A percentile compares a stretch with the other conserved stretches of the same genome.
Evolutionary conservation across 2,329 filamentous ascomycete genomes (phyloP).

Genomic region (Didymella sp.): DNA sequence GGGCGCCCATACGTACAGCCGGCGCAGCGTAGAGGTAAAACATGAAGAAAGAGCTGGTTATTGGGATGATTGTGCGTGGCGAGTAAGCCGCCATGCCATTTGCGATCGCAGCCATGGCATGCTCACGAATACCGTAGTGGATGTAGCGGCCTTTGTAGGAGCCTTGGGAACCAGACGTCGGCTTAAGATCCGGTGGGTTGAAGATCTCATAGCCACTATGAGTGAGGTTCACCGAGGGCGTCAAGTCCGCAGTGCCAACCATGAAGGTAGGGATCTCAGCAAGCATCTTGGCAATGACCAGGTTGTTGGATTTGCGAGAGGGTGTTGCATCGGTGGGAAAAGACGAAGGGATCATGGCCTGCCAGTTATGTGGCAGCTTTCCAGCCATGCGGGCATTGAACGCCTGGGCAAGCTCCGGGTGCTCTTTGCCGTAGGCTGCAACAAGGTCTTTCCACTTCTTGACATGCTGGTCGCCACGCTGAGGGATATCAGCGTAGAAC

Average conservation of each 20-base stretch:
- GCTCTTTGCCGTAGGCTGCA: constrained; percentile 51
- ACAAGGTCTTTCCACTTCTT: constrained; percentile 59
- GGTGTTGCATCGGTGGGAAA: constrained; percentile 58
- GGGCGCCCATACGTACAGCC: constrained; percentile 66
- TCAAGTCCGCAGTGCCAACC: constrained; percentile 69
- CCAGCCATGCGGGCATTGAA: constrained; percentile 59
- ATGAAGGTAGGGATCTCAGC: constrained; percentile 94
- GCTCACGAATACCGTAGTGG: constrained; percentile 49
- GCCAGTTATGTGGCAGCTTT: constrained; percentile 58
- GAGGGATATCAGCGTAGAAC: constrained; percentile 60
- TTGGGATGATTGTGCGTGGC: constrained; percentile 59
- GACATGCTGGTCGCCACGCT: constrained; percentile 57
- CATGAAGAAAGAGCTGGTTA: constrained; percentile 69
- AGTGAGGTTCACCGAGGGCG: constrained; percentile 59
- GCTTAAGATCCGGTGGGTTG: constrained; percentile 50
- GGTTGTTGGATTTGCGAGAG: constrained; percentile 59
- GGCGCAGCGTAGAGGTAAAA: constrained; percentile 67
- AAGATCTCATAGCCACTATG: constrained; percentile 59
- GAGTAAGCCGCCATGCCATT: constrained; percentile 64
- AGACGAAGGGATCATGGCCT: constrained; percentile 57
- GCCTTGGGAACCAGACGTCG: constrained; percentile 59
- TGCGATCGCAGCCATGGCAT: constrained; percentile 47
- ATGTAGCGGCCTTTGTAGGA: constrained; percentile 62
- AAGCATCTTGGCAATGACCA: constrained; percentile 60
- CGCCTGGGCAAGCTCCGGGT: constrained; percentile 59